Evolutionary conservation across 208 protist genomes (phyloP).

Genomic region (Leishmania braziliensis): DNA sequence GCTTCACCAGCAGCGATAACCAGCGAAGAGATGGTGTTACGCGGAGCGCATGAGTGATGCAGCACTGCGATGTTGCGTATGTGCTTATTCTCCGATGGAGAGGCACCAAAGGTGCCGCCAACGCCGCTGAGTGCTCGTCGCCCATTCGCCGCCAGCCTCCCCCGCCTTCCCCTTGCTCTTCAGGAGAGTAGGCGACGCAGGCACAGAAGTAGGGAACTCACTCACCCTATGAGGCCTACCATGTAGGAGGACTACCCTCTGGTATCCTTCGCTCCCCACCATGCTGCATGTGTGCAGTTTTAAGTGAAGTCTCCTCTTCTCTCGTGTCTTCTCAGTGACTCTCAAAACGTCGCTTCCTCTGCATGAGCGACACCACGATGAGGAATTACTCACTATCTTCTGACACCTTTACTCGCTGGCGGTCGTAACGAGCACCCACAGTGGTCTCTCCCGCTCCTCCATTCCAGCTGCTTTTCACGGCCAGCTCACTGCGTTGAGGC

Average conservation of each 20-base stretch:
- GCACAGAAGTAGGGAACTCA: neutral
- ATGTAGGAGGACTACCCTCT: neutral
- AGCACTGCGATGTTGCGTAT: neutral
- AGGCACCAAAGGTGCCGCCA: neutral
- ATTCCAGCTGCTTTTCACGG: neutral
- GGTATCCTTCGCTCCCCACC: neutral
- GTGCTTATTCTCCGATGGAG: neutral
- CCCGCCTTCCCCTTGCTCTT: neutral
- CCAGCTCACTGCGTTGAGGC: neutral
- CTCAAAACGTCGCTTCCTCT: neutral
- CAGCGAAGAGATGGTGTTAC: neutral
- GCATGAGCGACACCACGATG: neutral
- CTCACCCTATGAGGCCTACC: neutral
- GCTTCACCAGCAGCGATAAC: neutral
- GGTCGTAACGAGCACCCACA: neutral
- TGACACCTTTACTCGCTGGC: neutral
- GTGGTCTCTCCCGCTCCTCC: neutral
- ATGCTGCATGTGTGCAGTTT: neutral
- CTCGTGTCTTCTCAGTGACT: neutral
- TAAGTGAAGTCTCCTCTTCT: neutral
- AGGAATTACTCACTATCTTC: neutral
- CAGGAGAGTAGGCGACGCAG: neutral
- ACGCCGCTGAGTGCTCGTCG: neutral
- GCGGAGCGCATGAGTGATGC: neutral
- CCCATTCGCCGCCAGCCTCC: neutral